These are phyloP conservation scores for Eucalyptus melliodora DNA, from an alignment of 345 rosid species.

Conservation along the genomic window DNA sequence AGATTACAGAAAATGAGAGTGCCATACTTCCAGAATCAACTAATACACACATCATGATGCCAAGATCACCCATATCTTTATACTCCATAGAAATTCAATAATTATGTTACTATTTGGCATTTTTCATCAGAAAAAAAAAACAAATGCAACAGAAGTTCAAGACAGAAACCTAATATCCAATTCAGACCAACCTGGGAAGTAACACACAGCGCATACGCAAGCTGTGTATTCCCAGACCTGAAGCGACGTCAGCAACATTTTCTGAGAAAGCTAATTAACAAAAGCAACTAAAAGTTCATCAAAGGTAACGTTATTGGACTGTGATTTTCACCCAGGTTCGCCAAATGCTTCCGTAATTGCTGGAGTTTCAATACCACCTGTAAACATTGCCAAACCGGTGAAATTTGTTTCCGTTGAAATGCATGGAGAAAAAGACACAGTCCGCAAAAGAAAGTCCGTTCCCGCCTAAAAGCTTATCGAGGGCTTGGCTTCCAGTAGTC, in stretches of 20 bases:
- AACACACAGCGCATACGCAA: too few relatives aligned
- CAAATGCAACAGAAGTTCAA: background rate
- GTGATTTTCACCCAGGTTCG: too few relatives aligned
- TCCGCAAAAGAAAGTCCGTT: too few relatives aligned
- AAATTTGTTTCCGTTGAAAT: too few relatives aligned
- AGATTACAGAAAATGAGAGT: background rate
- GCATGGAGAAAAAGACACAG: too few relatives aligned
- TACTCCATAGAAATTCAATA: background rate
- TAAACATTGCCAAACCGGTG: too few relatives aligned
- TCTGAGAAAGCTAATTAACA: too few relatives aligned
- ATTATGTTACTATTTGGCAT: background rate
- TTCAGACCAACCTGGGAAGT: conserved; percentile 55
- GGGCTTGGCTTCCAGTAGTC: conserved; percentile 93
- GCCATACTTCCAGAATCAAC: background rate
- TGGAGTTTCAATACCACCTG: too few relatives aligned
- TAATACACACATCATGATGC: background rate
- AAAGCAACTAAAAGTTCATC: too few relatives aligned
- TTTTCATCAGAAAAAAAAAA: background rate
- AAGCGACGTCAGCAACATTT: background rate
- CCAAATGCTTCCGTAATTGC: too few relatives aligned
- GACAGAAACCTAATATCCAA: background rate
- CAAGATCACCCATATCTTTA: background rate
- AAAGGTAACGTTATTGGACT: too few relatives aligned
- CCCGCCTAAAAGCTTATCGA: conserved; percentile 91
- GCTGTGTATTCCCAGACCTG: too few relatives aligned